Evolutionary conservation across 495 filamentous ascomycete genomes (phyloP).

Genomic region (Diplogelasinospora grovesii): DNA sequence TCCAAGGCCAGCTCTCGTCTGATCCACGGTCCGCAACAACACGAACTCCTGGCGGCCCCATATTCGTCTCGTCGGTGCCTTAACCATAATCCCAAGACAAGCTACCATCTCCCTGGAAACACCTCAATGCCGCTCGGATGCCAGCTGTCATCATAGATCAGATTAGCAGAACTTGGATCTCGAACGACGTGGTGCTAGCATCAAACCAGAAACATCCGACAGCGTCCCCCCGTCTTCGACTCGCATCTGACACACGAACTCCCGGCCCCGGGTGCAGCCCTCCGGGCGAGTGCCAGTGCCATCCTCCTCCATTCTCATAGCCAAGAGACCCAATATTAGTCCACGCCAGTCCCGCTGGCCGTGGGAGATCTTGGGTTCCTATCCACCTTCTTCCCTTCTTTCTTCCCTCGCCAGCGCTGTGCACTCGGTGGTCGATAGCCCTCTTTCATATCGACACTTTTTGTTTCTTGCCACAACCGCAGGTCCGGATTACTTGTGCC

Average conservation of each 20-base stretch:
- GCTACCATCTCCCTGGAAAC: constrained; percentile 11
- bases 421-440: constrained; percentile 40
- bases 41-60: constrained; percentile 4
- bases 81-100: constrained; percentile 7
- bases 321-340: constrained; percentile 33
- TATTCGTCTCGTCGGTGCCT: constrained; percentile 9
- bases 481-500: constrained; percentile 44
- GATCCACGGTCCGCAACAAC: constrained; percentile 1
- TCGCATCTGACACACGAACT: constrained; percentile 35
- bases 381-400: constrained; percentile 20
- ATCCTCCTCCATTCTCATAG: constrained; percentile 4
- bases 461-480: constrained; percentile 25
- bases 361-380: constrained; percentile 18
- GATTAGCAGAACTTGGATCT: constrained; percentile 41
- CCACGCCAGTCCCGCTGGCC: constrained; percentile 25
- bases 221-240: constrained; percentile 26
- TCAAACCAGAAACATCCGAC: constrained; percentile 36
- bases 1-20: too few relatives aligned
- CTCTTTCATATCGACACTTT: constrained; percentile 39
- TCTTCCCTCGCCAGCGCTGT: constrained; percentile 35
- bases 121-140: constrained; percentile 40
- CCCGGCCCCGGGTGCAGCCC: constrained; percentile 22
- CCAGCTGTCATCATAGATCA: constrained; percentile 41
- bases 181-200: constrained; percentile 29
- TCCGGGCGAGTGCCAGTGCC: constrained; percentile 19